Conservation (phyloP, 169 alveolate genomes). For the Plasmodium ovale region DNA sequence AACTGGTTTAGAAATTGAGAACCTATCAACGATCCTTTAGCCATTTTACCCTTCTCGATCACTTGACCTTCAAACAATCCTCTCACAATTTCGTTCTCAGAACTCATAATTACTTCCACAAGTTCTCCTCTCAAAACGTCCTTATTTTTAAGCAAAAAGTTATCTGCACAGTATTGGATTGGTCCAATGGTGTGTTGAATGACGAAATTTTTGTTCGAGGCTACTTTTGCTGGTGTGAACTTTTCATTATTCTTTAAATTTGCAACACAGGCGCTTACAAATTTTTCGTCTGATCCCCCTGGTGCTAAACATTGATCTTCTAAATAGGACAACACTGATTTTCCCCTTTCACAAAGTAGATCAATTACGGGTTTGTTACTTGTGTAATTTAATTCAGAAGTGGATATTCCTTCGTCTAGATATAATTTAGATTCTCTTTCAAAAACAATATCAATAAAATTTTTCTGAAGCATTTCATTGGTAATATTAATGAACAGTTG, state of each 20-base stretch:
- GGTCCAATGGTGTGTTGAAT: constrained; percentile 90
- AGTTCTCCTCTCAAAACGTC: constrained; percentile 92
- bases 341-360: constrained; percentile 81
- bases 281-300: constrained; percentile 92
- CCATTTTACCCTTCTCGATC: constrained; percentile 91
- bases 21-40: constrained; percentile 93
- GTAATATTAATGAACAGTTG: constrained; percentile 96
- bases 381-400: constrained; percentile 88
- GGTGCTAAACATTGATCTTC: constrained; percentile 95
- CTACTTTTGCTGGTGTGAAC: constrained; percentile 89
- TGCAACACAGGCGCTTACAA: constrained; percentile 85
- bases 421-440: constrained; percentile 93
- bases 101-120: constrained; percentile 88
- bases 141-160: constrained; percentile 89
- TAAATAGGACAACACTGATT: constrained; percentile 87
- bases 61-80: constrained; percentile 88
- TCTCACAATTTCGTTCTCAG: constrained; percentile 84
- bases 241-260: constrained; percentile 80
- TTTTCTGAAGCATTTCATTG: constrained; percentile 96
- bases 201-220: constrained; percentile 87
- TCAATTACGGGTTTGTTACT: constrained; percentile 83
- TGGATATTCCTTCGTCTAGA: constrained; percentile 89
- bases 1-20: constrained; percentile 92
- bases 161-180: constrained; percentile 85
- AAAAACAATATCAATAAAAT: constrained; percentile 95